Conservation (phyloP, 164 flowering plant genomes). For the Piper betle region DNA sequence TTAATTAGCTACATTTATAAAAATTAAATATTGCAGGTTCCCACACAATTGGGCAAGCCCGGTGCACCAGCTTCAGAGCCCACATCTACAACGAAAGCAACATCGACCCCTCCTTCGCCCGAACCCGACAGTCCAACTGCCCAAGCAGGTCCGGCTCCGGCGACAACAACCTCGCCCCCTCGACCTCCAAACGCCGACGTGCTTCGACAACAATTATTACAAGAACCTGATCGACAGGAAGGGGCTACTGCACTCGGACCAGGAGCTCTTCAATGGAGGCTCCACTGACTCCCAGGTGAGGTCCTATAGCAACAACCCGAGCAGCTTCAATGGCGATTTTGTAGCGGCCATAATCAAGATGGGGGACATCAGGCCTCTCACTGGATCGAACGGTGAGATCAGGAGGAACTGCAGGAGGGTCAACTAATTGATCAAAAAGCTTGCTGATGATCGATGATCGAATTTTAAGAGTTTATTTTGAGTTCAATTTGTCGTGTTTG, state of each 20-base stretch:
- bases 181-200: conserved; percentile 30
- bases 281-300: conserved; percentile 23
- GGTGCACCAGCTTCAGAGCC: conserved; percentile 44
- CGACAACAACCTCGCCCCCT: conserved; percentile 45
- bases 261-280: conserved; percentile 36
- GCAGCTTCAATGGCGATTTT: not conserved
- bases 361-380: conserved; percentile 7
- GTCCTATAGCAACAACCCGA: not conserved
- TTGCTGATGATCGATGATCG: not conserved
- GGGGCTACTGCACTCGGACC: conserved; percentile 60
- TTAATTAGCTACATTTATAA: no score
- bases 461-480: no score
- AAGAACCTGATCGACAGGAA: conserved; percentile 25
- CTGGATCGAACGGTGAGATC: conserved; percentile 2
- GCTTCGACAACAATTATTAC: conserved; percentile 41
- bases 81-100: conserved; percentile 56
- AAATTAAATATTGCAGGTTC: not conserved
- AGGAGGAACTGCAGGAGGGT: conserved; percentile 4
- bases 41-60: conserved; percentile 44
- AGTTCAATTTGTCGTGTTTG: no score
- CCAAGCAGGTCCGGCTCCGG: conserved; percentile 25
- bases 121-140: conserved; percentile 25
- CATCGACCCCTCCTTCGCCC: conserved; percentile 39
- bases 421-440: not conserved
- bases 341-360: conserved; percentile 5